Percentiles rank a stretch among this genome's conserved stretches.
Evolutionary conservation across 1,284 basidiomycete species (phyloP).

Genomic region (Phlebopus sp.): DNA sequence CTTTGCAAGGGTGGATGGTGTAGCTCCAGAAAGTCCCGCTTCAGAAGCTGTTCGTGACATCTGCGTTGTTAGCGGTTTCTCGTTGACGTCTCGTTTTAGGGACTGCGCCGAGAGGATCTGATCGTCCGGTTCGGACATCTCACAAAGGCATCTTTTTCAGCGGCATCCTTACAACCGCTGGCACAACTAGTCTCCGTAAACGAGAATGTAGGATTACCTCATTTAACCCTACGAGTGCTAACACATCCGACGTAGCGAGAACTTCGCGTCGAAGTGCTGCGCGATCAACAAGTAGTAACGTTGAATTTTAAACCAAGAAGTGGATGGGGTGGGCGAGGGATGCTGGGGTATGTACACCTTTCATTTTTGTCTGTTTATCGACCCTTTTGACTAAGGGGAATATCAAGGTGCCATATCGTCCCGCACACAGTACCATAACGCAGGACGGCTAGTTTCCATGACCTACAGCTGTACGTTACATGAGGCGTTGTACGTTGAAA

Average conservation of each 20-base stretch:
- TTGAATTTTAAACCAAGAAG: slow-evolving; percentile 53
- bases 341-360: slow-evolving; percentile 63
- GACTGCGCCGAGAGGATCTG: slow-evolving; percentile 67
- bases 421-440: slow-evolving; percentile 41
- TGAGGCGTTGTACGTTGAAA: neutral
- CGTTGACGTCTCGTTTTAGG: slow-evolving; percentile 42
- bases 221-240: slow-evolving; percentile 10
- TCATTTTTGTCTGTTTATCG: neutral
- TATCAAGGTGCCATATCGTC: slow-evolving; percentile 69
- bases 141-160: slow-evolving; percentile 48
- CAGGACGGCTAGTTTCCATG: neutral
- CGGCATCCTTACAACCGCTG: slow-evolving; percentile 61
- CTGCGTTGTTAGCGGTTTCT: neutral
- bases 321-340: slow-evolving; percentile 77
- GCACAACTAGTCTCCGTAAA: slow-evolving; percentile 67
- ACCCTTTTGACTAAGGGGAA: slow-evolving; percentile 1
- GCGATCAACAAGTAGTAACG: slow-evolving; percentile 35
- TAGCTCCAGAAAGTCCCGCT: slow-evolving; percentile 77
- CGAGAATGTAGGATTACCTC: slow-evolving; percentile 61
- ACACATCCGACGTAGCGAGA: slow-evolving; percentile 41
- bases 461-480: neutral
- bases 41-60: slow-evolving; percentile 62
- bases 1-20: slow-evolving; percentile 77
- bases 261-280: slow-evolving; percentile 43
- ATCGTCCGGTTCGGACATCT: slow-evolving; percentile 72